Evolutionary conservation across 352 stramenopile species (phyloP), one percentile per base, ranked within the genome.

Genomic region (Phytophthora colocasiae): DNA sequence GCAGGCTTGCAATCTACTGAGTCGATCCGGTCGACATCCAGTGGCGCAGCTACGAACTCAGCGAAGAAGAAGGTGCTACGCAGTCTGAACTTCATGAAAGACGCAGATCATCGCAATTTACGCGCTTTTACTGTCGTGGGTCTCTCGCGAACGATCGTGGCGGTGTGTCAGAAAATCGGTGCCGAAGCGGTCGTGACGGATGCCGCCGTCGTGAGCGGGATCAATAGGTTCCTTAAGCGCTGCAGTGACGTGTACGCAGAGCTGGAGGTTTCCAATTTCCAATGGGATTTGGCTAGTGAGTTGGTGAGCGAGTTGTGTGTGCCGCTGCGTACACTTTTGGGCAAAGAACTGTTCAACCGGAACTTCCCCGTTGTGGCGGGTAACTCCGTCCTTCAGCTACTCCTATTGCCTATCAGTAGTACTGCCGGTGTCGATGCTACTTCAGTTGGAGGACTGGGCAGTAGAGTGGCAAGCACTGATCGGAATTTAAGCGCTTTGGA

Each of bases 241-340:
- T 93, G 85, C 66, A 85, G 79, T 43, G 71, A 79, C 11, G 83
- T 91, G 9, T 93, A 93, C 56, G 77, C 82, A 2, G 80, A 91
- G 57, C 63, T 93, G 19, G 83, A 93, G 63, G 80, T 91, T 5
- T 89, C 81, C 2, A 87, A 93, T 54, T 92, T 90, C 66, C 85
- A 93, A 50, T 93, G 85, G 85, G 69, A 80, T 32, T 68, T 93
- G 22, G 85, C 85, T 4, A 92, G 81, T 47, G 85, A 93, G 47
- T 71, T 91, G 19, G 80, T 93, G 17, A 78, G 73, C 7, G 85
- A 92, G 53, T 69, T 92, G 49, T 92, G 83, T 41, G 68, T 83
- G 3, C 85, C 85, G 15, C 51, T 93, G 19, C 80, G 81, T 12
- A 63, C 58, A 1, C 49, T 93, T 32, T 49, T 93, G 3, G 85